Evolutionary conservation across 1,139 yeast genomes (phyloP).

Genomic region (Yamadazyma triangularis): DNA sequence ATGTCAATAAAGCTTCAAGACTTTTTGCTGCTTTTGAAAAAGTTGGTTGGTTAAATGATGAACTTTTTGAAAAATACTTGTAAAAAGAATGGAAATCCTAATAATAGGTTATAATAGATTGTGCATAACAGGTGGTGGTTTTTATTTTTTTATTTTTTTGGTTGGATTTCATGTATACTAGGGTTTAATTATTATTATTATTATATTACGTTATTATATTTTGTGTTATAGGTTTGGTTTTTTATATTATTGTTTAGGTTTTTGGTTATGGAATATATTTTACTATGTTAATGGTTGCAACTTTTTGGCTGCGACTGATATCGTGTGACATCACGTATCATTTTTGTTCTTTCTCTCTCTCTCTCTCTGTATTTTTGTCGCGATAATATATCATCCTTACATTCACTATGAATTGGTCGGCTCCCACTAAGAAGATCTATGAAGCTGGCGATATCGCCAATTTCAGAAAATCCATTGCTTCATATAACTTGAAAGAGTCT

Average conservation of each 20-base stretch:
- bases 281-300: too few species aligned
- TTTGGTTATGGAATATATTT: not conserved
- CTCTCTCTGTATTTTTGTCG: too few species aligned
- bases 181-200: not conserved
- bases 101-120: constrained; percentile 5
- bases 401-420: not conserved
- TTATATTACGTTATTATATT: too few species aligned
- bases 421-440: constrained; percentile 30
- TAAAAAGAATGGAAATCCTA: constrained; percentile 5
- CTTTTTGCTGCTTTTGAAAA: constrained; percentile 89
- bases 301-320: too few species aligned
- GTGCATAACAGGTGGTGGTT: too few species aligned
- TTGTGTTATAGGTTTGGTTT: too few species aligned
- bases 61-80: constrained; percentile 54
- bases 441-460: constrained; percentile 22
- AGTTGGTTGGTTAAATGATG: constrained; percentile 92
- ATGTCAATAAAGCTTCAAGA: constrained; percentile 93
- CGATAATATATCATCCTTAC: too few species aligned
- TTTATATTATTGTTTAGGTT: too few species aligned
- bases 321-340: too few species aligned
- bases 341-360: too few species aligned
- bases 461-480: constrained; percentile 28
- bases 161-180: not conserved
- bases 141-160: not conserved
- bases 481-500: constrained; percentile 18